phyloP scores from a whole-genome alignment of 2,329 filamentous ascomycete species.

The Cytospora mali region DNA sequence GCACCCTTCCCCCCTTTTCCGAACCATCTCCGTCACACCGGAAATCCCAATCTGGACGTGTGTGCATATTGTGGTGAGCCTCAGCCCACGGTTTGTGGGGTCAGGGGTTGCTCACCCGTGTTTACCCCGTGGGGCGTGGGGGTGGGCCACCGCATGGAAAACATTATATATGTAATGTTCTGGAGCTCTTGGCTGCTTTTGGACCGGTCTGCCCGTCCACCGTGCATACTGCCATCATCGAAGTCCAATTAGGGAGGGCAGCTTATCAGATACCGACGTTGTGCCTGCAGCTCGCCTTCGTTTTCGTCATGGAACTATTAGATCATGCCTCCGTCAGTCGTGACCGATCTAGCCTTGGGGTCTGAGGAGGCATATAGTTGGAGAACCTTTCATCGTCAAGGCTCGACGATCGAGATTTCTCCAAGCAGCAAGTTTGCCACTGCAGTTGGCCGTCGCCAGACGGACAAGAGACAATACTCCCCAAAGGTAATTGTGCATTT shows the following conservation, averaged over 20 bases:
- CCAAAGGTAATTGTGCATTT: too few species aligned
- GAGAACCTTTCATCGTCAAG: too few species aligned
- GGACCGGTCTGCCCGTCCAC: too few species aligned
- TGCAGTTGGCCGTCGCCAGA: too few species aligned
- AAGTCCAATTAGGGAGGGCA: not conserved
- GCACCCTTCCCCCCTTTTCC: not conserved
- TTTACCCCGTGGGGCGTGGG: not conserved
- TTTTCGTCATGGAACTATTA: not conserved
- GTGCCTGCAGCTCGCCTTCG: not conserved
- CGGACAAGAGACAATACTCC: too few species aligned
- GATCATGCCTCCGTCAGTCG: not conserved
- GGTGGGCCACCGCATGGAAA: not conserved
- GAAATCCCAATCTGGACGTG: not conserved
- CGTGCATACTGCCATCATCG: not conserved
- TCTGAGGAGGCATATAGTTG: too few species aligned
- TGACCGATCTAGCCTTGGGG: too few species aligned
- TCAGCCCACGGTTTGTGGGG: not conserved
- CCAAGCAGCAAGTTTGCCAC: too few species aligned
- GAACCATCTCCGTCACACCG: not conserved
- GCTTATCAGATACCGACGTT: constrained; percentile 6
- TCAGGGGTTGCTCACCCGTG: not conserved
- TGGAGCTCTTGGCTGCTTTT: too few species aligned
- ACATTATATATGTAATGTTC: not conserved
- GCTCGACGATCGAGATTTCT: too few species aligned
- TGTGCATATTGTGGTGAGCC: not conserved